Base-by-base conservation (phyloP, 2,329 filamentous ascomycete species). In the Hymenoscyphus scutula region DNA sequence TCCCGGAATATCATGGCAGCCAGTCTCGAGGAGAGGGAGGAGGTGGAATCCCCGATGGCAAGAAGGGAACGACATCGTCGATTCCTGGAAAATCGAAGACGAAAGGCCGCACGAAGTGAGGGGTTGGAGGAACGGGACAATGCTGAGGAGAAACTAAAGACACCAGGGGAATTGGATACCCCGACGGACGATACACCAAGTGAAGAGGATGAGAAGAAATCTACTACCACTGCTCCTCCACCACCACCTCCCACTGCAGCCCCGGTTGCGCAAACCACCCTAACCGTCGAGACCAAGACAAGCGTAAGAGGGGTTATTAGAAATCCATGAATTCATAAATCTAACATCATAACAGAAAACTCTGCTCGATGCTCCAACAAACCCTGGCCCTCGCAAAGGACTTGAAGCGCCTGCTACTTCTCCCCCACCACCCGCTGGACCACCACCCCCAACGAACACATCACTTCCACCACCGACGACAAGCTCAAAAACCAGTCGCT, bases 81-180 rank as follows among this genome's bases (percentile, higher is more conserved):
- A 51, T 51, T 51, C 23, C 45, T 51, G 19, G 45, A 51, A 23
- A 51, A 51, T 19, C 45, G 45, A 51, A 51, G 45, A 51, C 19
- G 45, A 19, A 23, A 23, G 45, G 23, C 45, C 10, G 23, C 45
- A 13, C 19, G n/a, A 4, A 23, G 2, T 51, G 45, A 25, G 19
- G 10, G 10, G 1, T 51, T 23, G 19, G 45, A 51, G 45, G 45
- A 23, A 51, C 23, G 45, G 19, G 13, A 13, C 10, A 10, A 45
- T 23, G 41, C 25, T 13, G 10, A 13, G n/a, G 25, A 48, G 45
- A 51, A 51, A 19, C 10, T 4, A 10, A 51, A 51, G n/a, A 51
- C 3, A 25, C 19, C 11, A 11, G 45, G 5, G 4, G 45, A 10
- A 25, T 23, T 51, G 8, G 11, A 13, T 11, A 23, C 45, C 2